phyloP scores from a whole-genome alignment of 768 basidiomycete genomes.

The Punctularia strigosozonata region DNA sequence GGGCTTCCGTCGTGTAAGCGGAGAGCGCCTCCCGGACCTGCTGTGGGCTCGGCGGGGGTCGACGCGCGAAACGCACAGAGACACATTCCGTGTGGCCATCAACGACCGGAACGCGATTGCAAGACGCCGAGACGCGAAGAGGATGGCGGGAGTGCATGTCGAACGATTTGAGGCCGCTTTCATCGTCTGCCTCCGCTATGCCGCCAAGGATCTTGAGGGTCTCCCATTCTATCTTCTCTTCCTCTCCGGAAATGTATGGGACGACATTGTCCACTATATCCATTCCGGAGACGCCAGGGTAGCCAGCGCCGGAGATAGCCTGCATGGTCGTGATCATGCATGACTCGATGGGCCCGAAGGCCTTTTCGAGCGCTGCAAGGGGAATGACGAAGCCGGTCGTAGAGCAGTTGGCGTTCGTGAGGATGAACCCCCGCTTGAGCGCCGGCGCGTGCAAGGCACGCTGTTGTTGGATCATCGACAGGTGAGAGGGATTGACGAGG shows the following conservation, averaged over 20 bases:
- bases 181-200: conserved; percentile 41
- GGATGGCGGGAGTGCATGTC: conserved; percentile 78
- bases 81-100: conserved; percentile 93
- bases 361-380: conserved; percentile 78
- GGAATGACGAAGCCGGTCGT: conserved; percentile 90
- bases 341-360: conserved; percentile 90
- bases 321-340: conserved; percentile 94
- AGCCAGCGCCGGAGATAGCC: conserved; percentile 96
- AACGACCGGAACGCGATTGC: conserved; percentile 91
- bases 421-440: conserved; percentile 80
- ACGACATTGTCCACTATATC: conserved; percentile 96
- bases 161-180: conserved; percentile 51
- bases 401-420: conserved; percentile 97
- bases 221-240: conserved; percentile 99
- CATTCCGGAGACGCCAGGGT: conserved; percentile 82
- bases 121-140: conserved; percentile 83
- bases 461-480: conserved; percentile 79
- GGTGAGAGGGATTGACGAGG: conserved; percentile 82
- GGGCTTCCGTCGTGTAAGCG: conserved; percentile 66
- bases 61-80: conserved; percentile 68
- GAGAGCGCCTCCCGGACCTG: conserved; percentile 76
- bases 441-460: conserved; percentile 53
- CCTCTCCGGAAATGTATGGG: conserved; percentile 87
- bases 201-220: conserved; percentile 93
- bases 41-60: conserved; percentile 78